Conservation (phyloP, 371 early-diverging fungal species). For the Rhizopus delemar region DNA sequence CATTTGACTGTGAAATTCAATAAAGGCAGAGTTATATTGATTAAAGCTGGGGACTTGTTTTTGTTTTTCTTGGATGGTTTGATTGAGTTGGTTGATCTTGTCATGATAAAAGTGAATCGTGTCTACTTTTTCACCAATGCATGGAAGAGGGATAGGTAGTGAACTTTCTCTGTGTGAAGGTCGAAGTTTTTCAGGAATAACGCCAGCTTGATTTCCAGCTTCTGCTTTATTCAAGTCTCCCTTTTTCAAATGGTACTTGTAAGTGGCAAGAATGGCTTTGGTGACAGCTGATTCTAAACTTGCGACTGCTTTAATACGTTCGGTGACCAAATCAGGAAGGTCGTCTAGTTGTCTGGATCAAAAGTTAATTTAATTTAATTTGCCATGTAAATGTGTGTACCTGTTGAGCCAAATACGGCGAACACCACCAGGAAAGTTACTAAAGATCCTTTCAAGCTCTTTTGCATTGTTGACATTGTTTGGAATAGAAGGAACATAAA, state of each 20-base stretch:
- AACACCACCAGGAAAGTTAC: slow-evolving; percentile 75
- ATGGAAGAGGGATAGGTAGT: slow-evolving; percentile 42
- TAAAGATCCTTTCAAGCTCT: slow-evolving; percentile 55
- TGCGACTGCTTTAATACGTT: slow-evolving; percentile 56
- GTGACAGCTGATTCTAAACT: slow-evolving; percentile 58
- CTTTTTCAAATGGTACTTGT: slow-evolving; percentile 40
- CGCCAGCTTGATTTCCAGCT: slow-evolving; percentile 10
- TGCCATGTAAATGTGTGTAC: slow-evolving; percentile 21
- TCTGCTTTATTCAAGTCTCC: slow-evolving; percentile 12
- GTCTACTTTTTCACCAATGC: slow-evolving; percentile 70
- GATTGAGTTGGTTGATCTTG: slow-evolving; percentile 57
- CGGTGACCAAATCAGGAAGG: slow-evolving; percentile 55
- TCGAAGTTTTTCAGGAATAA: slow-evolving; percentile 53
- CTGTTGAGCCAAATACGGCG: slow-evolving; percentile 70
- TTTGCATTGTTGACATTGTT: slow-evolving; percentile 48
- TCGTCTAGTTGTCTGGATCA: slow-evolving; percentile 45
- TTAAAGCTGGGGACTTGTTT: slow-evolving; percentile 11
- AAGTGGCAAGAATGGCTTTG: slow-evolving; percentile 47
- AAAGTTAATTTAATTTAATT: background rate
- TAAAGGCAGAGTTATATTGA: slow-evolving; percentile 71
- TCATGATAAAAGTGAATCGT: slow-evolving; percentile 60
- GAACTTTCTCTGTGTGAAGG: slow-evolving; percentile 63
- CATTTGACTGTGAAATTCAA: slow-evolving; percentile 77
- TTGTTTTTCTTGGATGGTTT: slow-evolving; percentile 50
- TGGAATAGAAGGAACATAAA: slow-evolving; percentile 67